Evolutionary conservation across 257 asterid genomes (phyloP).

Genomic region (Rauvolfia tetraphylla): DNA sequence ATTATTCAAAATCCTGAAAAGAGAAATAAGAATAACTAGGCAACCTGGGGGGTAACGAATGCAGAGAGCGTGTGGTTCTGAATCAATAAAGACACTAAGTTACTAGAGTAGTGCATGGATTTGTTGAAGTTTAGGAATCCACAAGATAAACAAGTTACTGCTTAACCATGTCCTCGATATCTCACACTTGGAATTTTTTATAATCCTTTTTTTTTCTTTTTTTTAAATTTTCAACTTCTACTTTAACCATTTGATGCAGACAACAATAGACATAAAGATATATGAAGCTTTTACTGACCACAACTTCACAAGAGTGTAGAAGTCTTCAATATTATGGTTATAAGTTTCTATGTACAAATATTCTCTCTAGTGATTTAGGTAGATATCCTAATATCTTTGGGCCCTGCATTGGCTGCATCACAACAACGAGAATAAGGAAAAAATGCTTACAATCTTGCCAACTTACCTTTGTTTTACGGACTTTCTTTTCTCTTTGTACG

Average conservation of each 20-base stretch:
- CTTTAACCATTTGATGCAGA: not conserved
- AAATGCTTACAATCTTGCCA: not conserved
- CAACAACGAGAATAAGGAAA: not conserved
- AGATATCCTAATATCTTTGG: not conserved
- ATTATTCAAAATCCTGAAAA: not conserved
- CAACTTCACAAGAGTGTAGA: not conserved
- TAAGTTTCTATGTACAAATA: not conserved
- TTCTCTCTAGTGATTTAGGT: not conserved
- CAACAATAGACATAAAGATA: not conserved
- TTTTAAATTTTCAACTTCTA: not conserved
- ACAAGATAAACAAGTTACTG: not conserved
- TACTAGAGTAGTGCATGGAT: not conserved
- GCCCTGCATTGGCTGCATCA: not conserved
- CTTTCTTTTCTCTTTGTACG: constrained; percentile 68
- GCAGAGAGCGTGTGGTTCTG: not conserved
- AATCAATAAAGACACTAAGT: not conserved
- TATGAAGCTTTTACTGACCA: not conserved
- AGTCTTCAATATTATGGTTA: not conserved
- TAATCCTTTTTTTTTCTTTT: not conserved
- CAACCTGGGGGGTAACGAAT: not conserved
- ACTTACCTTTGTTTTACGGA: constrained; percentile 77
- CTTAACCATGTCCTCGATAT: not conserved
- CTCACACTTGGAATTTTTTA: not conserved
- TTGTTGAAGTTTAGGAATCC: not conserved
- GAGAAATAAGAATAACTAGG: not conserved